Conservation (phyloP, 805 yeast genomes). For the Kodamaea leandrae region DNA sequence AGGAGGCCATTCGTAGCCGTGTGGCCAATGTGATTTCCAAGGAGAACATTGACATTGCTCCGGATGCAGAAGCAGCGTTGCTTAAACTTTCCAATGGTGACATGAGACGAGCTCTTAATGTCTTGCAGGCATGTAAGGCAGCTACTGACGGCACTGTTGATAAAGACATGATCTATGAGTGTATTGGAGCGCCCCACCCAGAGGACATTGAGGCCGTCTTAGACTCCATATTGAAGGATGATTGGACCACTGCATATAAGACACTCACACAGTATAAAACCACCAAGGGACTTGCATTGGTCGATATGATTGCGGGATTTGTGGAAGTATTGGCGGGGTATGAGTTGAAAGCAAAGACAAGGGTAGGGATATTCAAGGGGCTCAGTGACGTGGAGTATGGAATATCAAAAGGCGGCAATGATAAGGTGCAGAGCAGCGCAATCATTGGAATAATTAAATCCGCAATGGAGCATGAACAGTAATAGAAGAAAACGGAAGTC, state of each 20-base stretch:
- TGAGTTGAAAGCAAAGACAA: conserved; percentile 60
- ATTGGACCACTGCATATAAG: conserved; percentile 75
- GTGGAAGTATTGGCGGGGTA: conserved; percentile 66
- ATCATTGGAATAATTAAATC: conserved; percentile 80
- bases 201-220: conserved; percentile 73
- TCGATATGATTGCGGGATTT: conserved; percentile 78
- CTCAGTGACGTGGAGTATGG: conserved; percentile 89
- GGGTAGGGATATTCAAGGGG: conserved; percentile 64
- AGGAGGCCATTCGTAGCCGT: conserved; percentile 65
- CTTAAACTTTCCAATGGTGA: conserved; percentile 84
- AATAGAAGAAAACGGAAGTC: background rate
- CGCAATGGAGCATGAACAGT: conserved; percentile 46
- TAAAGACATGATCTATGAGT: conserved; percentile 79
- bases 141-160: conserved; percentile 59
- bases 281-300: conserved; percentile 81
- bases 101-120: conserved; percentile 93
- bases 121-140: conserved; percentile 89
- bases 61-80: conserved; percentile 63
- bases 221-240: conserved; percentile 77
- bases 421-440: conserved; percentile 85
- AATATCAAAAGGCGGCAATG: conserved; percentile 88
- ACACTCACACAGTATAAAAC: conserved; percentile 66
- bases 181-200: conserved; percentile 95
- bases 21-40: conserved; percentile 63
- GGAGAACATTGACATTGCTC: conserved; percentile 60